These are phyloP conservation scores for Arthrinium phaeospermum DNA, from an alignment of 2,329 filamentous ascomycete species.

Conservation along the genomic window DNA sequence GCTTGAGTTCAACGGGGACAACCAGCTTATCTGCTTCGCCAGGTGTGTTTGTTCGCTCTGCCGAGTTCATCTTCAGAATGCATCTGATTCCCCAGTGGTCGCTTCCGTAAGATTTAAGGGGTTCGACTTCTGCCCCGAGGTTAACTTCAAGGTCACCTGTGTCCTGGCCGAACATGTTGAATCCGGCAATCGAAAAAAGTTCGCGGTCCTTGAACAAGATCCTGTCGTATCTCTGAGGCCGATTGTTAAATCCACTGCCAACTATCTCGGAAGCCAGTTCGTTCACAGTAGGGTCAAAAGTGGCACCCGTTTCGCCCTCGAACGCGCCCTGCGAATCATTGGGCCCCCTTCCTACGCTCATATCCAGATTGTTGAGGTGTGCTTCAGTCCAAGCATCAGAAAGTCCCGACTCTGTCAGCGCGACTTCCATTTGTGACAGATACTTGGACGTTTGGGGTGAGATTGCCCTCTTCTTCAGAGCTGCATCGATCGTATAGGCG, in stretches of 20 bases:
- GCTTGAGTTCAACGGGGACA: conserved; percentile 41
- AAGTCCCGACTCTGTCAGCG: conserved; percentile 52
- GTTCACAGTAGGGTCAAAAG: conserved; percentile 66
- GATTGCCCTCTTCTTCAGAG: conserved; percentile 59
- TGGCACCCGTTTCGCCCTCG: conserved; percentile 68
- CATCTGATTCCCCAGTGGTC: conserved; percentile 66
- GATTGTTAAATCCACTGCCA: conserved; percentile 52
- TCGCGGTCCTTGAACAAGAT: conserved; percentile 58
- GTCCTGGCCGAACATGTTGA: conserved; percentile 63
- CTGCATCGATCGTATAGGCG: conserved; percentile 57
- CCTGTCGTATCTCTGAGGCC: conserved; percentile 70
- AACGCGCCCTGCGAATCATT: conserved; percentile 43
- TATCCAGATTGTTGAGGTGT: conserved; percentile 49
- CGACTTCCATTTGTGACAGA: conserved; percentile 52
- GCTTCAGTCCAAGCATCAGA: conserved; percentile 58
- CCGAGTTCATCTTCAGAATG: conserved; percentile 39
- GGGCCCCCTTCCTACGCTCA: conserved; percentile 35
- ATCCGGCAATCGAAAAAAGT: conserved; percentile 47
- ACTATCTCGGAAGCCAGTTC: conserved; percentile 58
- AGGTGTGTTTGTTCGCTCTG: conserved; percentile 23
- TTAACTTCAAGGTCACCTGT: conserved; percentile 15
- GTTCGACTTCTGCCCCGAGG: conserved; percentile 20
- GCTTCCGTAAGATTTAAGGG: conserved; percentile 46
- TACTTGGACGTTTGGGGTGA: conserved; percentile 51
- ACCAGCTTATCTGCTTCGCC: conserved; percentile 33